A percentile compares a stretch with the other conserved stretches of the same genome.
phyloP scores from a whole-genome alignment of 768 basidiomycete genomes.

The Tulasnella sp. region DNA sequence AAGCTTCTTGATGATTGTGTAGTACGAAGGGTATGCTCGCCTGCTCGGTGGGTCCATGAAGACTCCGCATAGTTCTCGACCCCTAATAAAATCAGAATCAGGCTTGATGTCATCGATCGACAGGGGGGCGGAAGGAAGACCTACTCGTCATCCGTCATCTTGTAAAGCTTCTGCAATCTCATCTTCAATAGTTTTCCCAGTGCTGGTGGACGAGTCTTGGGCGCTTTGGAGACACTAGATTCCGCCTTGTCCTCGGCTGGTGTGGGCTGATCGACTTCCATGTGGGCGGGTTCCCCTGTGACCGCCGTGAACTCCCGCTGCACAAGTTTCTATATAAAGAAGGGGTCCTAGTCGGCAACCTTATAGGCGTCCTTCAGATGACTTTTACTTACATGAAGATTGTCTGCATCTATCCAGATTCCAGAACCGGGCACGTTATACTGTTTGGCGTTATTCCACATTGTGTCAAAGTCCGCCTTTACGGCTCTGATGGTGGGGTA shows the following conservation, averaged over 20 bases:
- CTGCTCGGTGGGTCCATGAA: slow-evolving; percentile 84
- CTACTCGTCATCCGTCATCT: slow-evolving; percentile 67
- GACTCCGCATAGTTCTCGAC: slow-evolving; percentile 64
- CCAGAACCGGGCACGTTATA: slow-evolving; percentile 77
- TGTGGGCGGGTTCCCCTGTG: slow-evolving; percentile 45
- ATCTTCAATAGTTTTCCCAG: slow-evolving; percentile 47
- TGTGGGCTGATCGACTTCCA: slow-evolving; percentile 43
- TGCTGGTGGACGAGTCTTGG: slow-evolving; percentile 26
- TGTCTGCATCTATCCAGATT: slow-evolving; percentile 80
- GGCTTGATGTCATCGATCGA: neutral
- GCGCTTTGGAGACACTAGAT: slow-evolving; percentile 5
- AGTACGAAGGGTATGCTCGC: slow-evolving; percentile 76
- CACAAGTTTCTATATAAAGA: slow-evolving; percentile 45
- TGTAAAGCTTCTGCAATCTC: slow-evolving; percentile 66
- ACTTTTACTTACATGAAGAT: slow-evolving; percentile 61
- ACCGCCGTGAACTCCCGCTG: slow-evolving; percentile 49
- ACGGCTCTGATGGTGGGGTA: slow-evolving; percentile 66
- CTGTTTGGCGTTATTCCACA: slow-evolving; percentile 75
- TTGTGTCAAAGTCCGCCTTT: slow-evolving; percentile 67
- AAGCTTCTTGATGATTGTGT: slow-evolving; percentile 72
- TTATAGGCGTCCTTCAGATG: neutral
- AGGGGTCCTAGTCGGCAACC: too few species aligned
- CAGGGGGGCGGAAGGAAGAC: slow-evolving; percentile 35
- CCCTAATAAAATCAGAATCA: slow-evolving; percentile 40
- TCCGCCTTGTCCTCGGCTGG: slow-evolving; percentile 31